A percentile compares a stretch with the other conserved stretches of the same genome.
Conservation (phyloP, 73 alveolate genomes). For the Blepharisma japonicum region DNA sequence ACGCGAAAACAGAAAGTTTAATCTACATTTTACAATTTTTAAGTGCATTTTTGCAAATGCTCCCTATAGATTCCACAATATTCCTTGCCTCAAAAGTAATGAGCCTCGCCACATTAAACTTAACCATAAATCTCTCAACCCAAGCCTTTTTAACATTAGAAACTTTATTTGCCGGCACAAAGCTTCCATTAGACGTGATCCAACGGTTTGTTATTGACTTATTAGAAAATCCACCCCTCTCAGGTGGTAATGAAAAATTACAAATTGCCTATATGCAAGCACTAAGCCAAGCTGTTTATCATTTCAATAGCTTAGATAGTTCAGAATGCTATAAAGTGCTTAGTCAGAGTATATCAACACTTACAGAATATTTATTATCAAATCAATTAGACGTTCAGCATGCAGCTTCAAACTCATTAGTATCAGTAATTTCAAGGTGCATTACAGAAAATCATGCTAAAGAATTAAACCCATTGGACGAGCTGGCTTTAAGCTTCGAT, state of each 20-base stretch:
- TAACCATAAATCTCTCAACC: background rate
- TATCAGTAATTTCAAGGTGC: conserved; percentile 1
- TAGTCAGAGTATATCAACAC: conserved; percentile 1
- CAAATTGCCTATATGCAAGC: conserved; percentile 15
- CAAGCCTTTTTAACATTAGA: conserved; percentile 1
- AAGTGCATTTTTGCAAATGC: background rate
- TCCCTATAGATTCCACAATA: background rate
- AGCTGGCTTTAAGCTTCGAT: conserved; percentile 20
- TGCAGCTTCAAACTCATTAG: background rate
- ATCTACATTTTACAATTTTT: background rate
- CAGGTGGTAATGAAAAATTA: conserved; percentile 5
- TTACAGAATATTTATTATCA: background rate
- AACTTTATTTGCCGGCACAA: conserved; percentile 12
- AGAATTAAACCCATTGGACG: conserved; percentile 6
- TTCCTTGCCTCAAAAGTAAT: background rate
- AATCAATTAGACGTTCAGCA: conserved; percentile 23
- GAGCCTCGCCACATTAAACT: background rate
- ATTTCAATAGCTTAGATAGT: conserved; percentile 2
- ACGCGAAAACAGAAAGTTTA: conserved; percentile 13
- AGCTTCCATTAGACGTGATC: conserved; percentile 13
- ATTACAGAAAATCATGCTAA: background rate
- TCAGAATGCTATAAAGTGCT: conserved; percentile 13
- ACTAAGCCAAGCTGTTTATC: conserved; percentile 7
- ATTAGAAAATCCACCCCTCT: background rate
- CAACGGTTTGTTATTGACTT: background rate